Percentiles rank a stretch among this genome's conserved stretches.
Evolutionary conservation across 768 basidiomycete genomes (phyloP).

Genomic region (Pulveroboletus sp.): DNA sequence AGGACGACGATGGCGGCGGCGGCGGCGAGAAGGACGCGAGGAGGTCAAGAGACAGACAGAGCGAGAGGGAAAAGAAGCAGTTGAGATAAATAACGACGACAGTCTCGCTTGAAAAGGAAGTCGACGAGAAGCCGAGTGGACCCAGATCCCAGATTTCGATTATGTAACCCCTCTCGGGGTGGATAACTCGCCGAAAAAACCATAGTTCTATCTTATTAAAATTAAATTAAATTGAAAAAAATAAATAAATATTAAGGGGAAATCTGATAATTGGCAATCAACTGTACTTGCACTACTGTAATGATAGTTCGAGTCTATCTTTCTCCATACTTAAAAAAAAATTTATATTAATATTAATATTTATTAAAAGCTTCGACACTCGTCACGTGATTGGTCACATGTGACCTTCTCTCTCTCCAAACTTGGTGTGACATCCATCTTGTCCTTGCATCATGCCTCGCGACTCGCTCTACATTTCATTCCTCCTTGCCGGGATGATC

Average conservation of each 20-base stretch:
- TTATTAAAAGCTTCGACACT: too few relatives aligned
- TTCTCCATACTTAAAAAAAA: too few relatives aligned
- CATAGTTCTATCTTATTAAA: too few relatives aligned
- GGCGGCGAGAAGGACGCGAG: slow-evolving; percentile 12
- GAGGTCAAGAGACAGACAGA: slow-evolving; percentile 10
- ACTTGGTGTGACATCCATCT: slow-evolving; percentile 8
- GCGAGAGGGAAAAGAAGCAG: slow-evolving; percentile 28
- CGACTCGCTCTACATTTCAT: slow-evolving; percentile 60
- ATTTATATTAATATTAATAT: too few relatives aligned
- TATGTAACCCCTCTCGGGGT: too few relatives aligned
- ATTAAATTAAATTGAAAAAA: too few relatives aligned
- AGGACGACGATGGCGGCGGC: slow-evolving; percentile 14
- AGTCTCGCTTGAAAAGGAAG: slow-evolving; percentile 22
- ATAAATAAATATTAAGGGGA: too few relatives aligned
- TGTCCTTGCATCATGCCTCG: slow-evolving; percentile 45
- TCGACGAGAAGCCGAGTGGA: slow-evolving; percentile 28
- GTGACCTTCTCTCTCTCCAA: slow-evolving; percentile 6
- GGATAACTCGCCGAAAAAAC: too few relatives aligned
- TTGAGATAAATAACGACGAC: slow-evolving; percentile 32
- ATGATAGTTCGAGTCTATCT: too few relatives aligned
- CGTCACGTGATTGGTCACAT: slow-evolving; percentile 21
- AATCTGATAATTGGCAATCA: too few relatives aligned
- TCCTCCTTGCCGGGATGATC: slow-evolving; percentile 91
- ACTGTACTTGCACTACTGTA: too few relatives aligned
- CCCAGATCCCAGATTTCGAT: slow-evolving; percentile 17